These are phyloP conservation scores for Ophiognomonia clavigignenti-juglandacearum DNA, from an alignment of 2,329 filamentous ascomycete genomes.

Conservation along the genomic window DNA sequence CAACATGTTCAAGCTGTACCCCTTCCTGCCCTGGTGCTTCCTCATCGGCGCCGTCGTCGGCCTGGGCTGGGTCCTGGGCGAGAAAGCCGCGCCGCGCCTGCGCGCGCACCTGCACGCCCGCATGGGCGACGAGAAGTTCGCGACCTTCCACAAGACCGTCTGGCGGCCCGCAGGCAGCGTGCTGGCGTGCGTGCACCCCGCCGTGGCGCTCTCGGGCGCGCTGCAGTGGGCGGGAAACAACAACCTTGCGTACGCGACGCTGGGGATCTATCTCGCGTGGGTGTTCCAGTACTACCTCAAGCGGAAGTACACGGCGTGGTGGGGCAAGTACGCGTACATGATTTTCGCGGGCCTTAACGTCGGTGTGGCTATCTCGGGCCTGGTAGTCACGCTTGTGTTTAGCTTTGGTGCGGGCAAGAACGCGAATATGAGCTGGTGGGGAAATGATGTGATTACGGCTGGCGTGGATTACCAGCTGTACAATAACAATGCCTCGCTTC, in stretches of 20 bases:
- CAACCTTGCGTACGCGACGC: constrained; percentile 18
- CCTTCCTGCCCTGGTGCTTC: constrained; percentile 30
- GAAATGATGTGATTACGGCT: constrained; percentile 36
- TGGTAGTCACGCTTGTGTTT: constrained; percentile 40
- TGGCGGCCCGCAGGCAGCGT: constrained; percentile 16
- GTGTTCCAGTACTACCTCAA: constrained; percentile 22
- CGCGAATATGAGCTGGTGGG: constrained; percentile 37
- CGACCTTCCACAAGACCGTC: constrained; percentile 1
- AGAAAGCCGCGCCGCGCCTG: constrained; percentile 47
- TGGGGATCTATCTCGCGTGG: constrained; percentile 19
- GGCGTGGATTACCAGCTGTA: constrained; percentile 26
- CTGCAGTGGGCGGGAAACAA: constrained; percentile 42
- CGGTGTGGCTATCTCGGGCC: constrained; percentile 35
- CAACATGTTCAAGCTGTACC: constrained; percentile 35
- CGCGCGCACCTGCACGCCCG: constrained; percentile 47
- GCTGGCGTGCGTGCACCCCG: constrained; percentile 43
- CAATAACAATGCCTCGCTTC: constrained; percentile 18
- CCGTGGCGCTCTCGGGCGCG: constrained; percentile 42
- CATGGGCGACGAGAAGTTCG: constrained; percentile 37
- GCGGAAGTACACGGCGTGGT: constrained; percentile 20
- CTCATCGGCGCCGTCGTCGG: constrained; percentile 43
- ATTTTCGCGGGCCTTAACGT: constrained; percentile 37
- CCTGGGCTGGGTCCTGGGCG: constrained; percentile 51
- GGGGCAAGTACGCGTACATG: constrained; percentile 39
- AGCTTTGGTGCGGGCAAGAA: constrained; percentile 27